Percentiles rank a stretch among this genome's conserved stretches.
These are phyloP conservation scores for Ceratocystis variospora DNA, from an alignment of 2,329 filamentous ascomycete genomes.

Conservation along the genomic window DNA sequence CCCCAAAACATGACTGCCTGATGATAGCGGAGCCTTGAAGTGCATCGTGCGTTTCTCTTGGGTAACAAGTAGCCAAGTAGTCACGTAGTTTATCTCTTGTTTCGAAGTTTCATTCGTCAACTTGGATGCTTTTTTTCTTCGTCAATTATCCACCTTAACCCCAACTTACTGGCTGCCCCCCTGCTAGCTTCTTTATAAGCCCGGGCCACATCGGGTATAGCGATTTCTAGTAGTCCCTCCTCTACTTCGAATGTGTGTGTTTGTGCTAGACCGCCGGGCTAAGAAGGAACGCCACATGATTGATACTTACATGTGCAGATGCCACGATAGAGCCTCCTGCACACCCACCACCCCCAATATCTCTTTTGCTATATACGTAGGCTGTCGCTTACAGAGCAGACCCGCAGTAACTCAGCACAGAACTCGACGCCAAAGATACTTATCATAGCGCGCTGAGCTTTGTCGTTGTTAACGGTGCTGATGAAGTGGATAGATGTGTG, in stretches of 20 bases:
- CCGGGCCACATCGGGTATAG: background rate
- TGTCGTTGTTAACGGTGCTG: background rate
- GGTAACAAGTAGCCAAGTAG: background rate
- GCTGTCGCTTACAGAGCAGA: background rate
- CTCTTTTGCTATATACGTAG: background rate
- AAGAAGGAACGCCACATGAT: slow-evolving; percentile 3
- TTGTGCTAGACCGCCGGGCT: background rate
- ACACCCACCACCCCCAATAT: no score
- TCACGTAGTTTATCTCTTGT: background rate
- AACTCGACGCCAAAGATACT: background rate
- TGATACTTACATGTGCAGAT: background rate
- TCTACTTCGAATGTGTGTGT: background rate
- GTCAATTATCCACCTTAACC: background rate
- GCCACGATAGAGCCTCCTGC: background rate
- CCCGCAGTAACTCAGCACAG: background rate
- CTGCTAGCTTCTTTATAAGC: background rate
- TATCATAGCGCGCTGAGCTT: slow-evolving; percentile 2
- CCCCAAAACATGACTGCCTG: background rate
- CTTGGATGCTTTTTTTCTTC: background rate
- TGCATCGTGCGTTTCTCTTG: background rate
- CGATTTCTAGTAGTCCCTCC: background rate
- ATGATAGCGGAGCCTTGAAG: background rate
- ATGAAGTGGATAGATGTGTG: background rate
- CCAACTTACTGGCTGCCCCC: background rate
- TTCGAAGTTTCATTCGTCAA: background rate